These are phyloP conservation scores for Hygrophila difformis DNA, from an alignment of 257 asterid species.

Conservation along the genomic window DNA sequence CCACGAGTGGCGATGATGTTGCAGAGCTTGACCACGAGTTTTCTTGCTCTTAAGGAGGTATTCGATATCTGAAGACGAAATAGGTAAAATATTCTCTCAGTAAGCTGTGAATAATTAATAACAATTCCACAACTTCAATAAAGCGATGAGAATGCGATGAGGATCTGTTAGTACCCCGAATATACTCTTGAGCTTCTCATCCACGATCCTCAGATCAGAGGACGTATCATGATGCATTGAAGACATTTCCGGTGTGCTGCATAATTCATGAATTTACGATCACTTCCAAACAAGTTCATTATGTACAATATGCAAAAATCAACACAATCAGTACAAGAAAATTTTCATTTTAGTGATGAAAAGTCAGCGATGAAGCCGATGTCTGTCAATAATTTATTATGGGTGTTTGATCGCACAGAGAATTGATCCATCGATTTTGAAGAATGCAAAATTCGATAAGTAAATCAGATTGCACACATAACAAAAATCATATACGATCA, in stretches of 20 bases:
- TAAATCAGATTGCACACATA: too few relatives aligned
- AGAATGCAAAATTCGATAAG: too few relatives aligned
- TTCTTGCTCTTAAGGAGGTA: conserved; percentile 50
- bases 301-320: too few relatives aligned
- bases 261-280: conserved; percentile 8
- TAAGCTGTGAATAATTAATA: too few relatives aligned
- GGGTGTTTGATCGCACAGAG: too few relatives aligned
- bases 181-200: conserved; percentile 44
- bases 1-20: conserved; percentile 64
- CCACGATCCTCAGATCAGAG: conserved; percentile 57
- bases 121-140: background rate
- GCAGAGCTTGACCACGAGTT: conserved; percentile 50
- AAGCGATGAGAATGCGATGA: background rate
- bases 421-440: too few relatives aligned
- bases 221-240: conserved; percentile 74
- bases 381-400: too few relatives aligned
- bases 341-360: too few relatives aligned
- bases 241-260: conserved; percentile 89
- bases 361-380: too few relatives aligned
- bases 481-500: background rate
- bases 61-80: conserved; percentile 40
- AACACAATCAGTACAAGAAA: too few relatives aligned
- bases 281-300: background rate
- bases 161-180: conserved; percentile 46
- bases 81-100: background rate